phyloP scores from a whole-genome alignment of 1,284 basidiomycete species.

The Porodaedalea pini region DNA sequence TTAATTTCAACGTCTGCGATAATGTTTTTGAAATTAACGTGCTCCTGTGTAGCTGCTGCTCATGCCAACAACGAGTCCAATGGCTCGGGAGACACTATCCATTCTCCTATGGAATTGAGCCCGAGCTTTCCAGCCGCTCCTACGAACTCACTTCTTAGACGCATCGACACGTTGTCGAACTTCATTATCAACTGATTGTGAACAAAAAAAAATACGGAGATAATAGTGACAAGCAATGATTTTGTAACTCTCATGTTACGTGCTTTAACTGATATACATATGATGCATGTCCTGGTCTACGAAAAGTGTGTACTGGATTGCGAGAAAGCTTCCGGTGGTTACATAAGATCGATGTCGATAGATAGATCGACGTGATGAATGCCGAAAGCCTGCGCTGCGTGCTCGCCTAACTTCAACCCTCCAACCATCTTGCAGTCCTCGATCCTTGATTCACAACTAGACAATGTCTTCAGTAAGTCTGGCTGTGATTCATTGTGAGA shows the following conservation, averaged over 20 bases:
- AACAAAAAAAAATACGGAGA: too few relatives aligned
- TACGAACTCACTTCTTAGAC: neutral
- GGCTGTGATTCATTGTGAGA: too few relatives aligned
- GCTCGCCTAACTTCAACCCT: constrained; percentile 1
- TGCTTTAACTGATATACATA: too few relatives aligned
- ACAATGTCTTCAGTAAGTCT: constrained; percentile 14
- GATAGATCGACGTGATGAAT: neutral
- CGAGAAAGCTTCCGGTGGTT: too few relatives aligned
- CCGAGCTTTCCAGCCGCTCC: neutral
- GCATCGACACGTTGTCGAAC: neutral
- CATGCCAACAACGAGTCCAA: neutral
- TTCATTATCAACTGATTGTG: neutral
- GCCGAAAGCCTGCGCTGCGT: too few relatives aligned
- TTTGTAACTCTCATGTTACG: too few relatives aligned
- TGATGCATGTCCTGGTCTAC: too few relatives aligned
- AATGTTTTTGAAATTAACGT: neutral
- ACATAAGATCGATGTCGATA: constrained; percentile 5
- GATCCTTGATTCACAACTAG: neutral
- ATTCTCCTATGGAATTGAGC: neutral
- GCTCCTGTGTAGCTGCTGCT: neutral
- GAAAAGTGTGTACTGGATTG: too few relatives aligned
- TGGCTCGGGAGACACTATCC: neutral
- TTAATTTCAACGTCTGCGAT: neutral
- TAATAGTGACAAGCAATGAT: too few relatives aligned
- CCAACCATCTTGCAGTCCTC: neutral